Evolutionary conservation across 148 eudicot species (phyloP).

Genomic region (Persicaria tinctoria): DNA sequence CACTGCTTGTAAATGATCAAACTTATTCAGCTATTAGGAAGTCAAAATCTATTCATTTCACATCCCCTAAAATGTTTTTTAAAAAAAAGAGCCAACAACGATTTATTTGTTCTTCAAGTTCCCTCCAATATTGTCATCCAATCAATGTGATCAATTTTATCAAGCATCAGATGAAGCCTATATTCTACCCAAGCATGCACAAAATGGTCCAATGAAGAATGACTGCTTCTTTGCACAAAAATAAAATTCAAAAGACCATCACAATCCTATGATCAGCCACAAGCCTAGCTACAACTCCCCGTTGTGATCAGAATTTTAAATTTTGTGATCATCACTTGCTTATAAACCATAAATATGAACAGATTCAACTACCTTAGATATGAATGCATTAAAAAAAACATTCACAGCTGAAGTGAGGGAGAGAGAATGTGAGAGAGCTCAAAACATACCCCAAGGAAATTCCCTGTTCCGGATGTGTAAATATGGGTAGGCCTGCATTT

Average conservation of each 20-base stretch:
- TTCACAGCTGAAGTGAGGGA: not conserved
- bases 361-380: not conserved
- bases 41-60: not conserved
- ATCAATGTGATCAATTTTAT: not conserved
- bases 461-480: slow-evolving; percentile 96
- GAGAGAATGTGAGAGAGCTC: not conserved
- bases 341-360: not conserved
- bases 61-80: not conserved
- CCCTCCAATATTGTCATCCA: not conserved
- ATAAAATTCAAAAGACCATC: not conserved
- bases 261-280: not conserved
- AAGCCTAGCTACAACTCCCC: no score
- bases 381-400: no score
- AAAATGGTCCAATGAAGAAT: not conserved
- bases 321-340: not conserved
- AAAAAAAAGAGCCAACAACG: not conserved
- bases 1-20: not conserved
- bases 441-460: slow-evolving; percentile 89
- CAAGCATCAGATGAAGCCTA: not conserved
- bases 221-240: not conserved
- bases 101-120: not conserved
- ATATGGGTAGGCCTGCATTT: slow-evolving; percentile 64
- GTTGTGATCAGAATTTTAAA: not conserved
- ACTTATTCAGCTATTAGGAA: not conserved
- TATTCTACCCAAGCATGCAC: not conserved